Percentiles rank a stretch among this genome's conserved stretches.
Conservation (phyloP, 306 rosid species). For the Echinosophora koreensis region DNA sequence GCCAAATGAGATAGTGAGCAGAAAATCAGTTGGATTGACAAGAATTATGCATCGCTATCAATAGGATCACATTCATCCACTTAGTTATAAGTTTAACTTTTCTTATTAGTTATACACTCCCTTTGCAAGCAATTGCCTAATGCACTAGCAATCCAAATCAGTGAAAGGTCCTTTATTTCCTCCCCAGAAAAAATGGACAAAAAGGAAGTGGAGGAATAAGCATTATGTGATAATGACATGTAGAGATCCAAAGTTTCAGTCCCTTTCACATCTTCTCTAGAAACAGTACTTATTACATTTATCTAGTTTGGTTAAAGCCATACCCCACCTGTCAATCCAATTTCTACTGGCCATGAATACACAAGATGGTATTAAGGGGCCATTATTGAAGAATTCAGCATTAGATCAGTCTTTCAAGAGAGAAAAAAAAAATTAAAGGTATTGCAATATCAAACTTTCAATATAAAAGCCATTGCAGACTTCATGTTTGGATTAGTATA, state of each 20-base stretch:
- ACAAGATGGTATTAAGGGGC: constrained; percentile 2
- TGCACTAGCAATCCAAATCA: not conserved
- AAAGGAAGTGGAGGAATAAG: not conserved
- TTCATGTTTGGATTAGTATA: not conserved
- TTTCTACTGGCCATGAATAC: constrained; percentile 22
- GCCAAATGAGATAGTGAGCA: not conserved
- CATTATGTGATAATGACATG: constrained; percentile 22
- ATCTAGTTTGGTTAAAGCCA: constrained; percentile 16
- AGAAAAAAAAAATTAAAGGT: not conserved
- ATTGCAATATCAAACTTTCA: not conserved
- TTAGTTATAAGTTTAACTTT: not conserved
- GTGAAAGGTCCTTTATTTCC: not conserved
- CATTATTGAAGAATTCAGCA: constrained; percentile 2
- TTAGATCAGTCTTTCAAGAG: constrained; percentile 2
- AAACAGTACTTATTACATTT: not conserved
- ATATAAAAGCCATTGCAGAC: not conserved
- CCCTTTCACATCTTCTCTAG: constrained; percentile 17
- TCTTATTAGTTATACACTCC: not conserved
- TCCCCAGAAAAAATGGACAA: not conserved
- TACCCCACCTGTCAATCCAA: constrained; percentile 7
- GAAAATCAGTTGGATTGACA: constrained; percentile 13
- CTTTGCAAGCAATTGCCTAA: not conserved
- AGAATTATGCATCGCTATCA: not conserved
- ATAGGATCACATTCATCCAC: constrained; percentile 8
- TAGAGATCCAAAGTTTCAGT: not conserved